These are phyloP conservation scores for Brassica juncea DNA, from an alignment of 345 rosid genomes.

Conservation along the genomic window DNA sequence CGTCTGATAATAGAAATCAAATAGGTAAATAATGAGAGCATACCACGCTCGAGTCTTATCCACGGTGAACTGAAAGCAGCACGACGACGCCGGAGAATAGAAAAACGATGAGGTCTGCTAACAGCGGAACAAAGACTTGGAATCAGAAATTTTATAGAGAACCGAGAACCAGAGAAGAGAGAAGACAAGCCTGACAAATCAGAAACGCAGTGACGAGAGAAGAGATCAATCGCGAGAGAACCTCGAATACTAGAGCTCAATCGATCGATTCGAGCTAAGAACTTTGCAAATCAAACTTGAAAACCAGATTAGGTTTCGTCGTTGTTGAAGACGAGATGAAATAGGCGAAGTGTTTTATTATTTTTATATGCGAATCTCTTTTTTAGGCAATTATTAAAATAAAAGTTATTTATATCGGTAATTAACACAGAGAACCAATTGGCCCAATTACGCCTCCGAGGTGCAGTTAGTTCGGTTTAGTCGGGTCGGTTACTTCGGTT, in stretches of 20 bases:
- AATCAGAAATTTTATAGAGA: constrained; percentile 5
- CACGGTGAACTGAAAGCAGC: background rate
- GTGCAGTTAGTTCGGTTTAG: background rate
- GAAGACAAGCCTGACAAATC: constrained; percentile 31
- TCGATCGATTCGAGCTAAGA: constrained; percentile 20
- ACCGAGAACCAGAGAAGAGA: constrained; percentile 26
- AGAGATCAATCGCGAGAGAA: constrained; percentile 2
- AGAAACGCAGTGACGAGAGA: background rate
- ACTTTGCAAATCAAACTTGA: background rate
- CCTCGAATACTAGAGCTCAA: constrained; percentile 2
- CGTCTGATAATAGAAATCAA: background rate
- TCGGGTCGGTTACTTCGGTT: background rate
- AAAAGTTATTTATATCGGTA: background rate
- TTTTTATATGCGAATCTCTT: constrained; percentile 3
- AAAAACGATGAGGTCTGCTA: constrained; percentile 29
- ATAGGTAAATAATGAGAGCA: background rate
- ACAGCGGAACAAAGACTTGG: constrained; percentile 30
- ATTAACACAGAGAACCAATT: background rate
- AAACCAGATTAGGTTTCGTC: constrained; percentile 31
- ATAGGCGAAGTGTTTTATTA: background rate
- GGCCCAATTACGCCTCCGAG: background rate
- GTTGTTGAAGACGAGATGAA: constrained; percentile 16
- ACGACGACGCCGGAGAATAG: constrained; percentile 15
- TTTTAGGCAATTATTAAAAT: background rate
- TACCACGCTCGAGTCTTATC: constrained; percentile 9